Base-by-base conservation (phyloP, 2,329 filamentous ascomycete species). In the Dactylellina sp. region DNA sequence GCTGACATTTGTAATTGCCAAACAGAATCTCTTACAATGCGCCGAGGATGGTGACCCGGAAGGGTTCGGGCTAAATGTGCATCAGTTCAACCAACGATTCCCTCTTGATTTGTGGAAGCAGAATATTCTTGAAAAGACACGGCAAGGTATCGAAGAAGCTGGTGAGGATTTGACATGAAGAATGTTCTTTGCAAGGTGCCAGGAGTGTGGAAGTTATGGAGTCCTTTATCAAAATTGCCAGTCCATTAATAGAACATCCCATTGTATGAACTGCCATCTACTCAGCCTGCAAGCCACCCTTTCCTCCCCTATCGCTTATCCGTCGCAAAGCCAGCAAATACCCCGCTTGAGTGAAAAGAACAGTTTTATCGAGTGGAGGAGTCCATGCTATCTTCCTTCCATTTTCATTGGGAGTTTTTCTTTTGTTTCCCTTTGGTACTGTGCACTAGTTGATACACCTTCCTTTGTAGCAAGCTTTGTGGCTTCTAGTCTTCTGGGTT, bases 61-160 rank as follows among this genome's bases (percentile, higher is more conserved):
- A 78, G 85, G 86, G 75, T 98, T 96, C 79, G 87, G 90, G 20
- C 92, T 96, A 80, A 93, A 93, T 81, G 82, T 95, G 76, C 96
- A 91, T 84, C 89, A 94, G 81, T 98, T 88, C 80, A 93, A 97
- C 81, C 91, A 96, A 83, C 85, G 97, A 83, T 95, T 89, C 83
- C 95, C 95, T 85, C 83, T 98, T 79, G 93, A 97, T 80, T 95
- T 94, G 84, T 98, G 94, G 94, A 97, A 97, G 42, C 35, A 61
- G 25, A 40, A 66, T 16, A 25, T 74, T 6, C 61, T 74, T 12
- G 49, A 18, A 2, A 44, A 62, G 35, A 62, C 61, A 16, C 46
- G 61, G 20, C 44, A 66, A 28, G 22, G 16, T 5, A 74, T 74
- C 20, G 89, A 97, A 91, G 56, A 91, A 90, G 32, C 84, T 97